phyloP scores from a whole-genome alignment of 345 rosid species.

The Rhizophora apiculata region DNA sequence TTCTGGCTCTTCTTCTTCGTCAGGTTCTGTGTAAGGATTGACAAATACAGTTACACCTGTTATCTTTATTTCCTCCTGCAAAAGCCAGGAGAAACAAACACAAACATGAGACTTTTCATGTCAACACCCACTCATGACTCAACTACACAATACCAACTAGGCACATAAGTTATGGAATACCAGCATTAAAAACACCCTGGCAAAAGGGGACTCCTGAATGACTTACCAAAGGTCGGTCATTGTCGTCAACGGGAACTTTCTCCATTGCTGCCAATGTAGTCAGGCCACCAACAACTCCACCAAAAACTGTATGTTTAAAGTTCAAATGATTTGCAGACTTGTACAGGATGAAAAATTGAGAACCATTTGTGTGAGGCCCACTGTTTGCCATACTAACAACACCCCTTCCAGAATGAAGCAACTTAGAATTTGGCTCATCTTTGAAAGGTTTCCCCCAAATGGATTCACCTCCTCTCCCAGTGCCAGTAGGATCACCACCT shows the following conservation, averaged over 20 bases:
- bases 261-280: conserved; percentile 81
- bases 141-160: not conserved
- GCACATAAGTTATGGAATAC: conserved; percentile 1
- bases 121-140: not conserved
- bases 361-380: conserved; percentile 96
- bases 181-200: not conserved
- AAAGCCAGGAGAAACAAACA: conserved; percentile 13
- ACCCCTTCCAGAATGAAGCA: conserved; percentile 90
- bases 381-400: conserved; percentile 97
- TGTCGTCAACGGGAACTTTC: conserved; percentile 78
- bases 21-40: conserved; percentile 77
- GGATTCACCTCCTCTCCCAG: conserved; percentile 87
- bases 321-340: conserved; percentile 95
- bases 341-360: conserved; percentile 93
- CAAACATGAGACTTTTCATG: conserved; percentile 1
- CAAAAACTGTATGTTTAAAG: conserved; percentile 93
- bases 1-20: conserved; percentile 77
- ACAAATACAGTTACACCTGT: conserved; percentile 66
- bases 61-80: conserved; percentile 89
- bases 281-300: conserved; percentile 89
- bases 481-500: conserved; percentile 97
- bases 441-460: conserved; percentile 97
- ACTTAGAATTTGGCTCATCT: conserved; percentile 85
- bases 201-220: not conserved
- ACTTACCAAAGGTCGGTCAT: conserved; percentile 83